These are phyloP conservation scores for Coemansia aciculifera DNA, from an alignment of 192 early-diverging fungal genomes.

Conservation along the genomic window DNA sequence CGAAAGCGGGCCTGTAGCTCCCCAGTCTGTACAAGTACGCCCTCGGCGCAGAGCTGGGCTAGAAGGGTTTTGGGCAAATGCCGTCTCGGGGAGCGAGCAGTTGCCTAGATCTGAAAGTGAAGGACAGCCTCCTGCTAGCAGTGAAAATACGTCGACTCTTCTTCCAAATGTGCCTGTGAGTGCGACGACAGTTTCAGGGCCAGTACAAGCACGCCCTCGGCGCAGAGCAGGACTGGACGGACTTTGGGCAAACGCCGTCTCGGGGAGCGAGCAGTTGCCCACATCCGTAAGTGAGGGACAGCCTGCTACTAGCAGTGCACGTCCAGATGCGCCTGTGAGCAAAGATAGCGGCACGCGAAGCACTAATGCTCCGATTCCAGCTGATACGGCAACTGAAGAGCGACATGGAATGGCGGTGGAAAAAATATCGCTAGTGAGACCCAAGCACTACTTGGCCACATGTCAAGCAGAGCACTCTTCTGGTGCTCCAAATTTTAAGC, in stretches of 20 bases:
- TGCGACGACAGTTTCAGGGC: background rate
- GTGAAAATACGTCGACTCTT: background rate
- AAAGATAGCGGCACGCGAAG: background rate
- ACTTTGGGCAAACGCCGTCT: slow-evolving; percentile 18
- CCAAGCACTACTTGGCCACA: background rate
- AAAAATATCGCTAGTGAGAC: background rate
- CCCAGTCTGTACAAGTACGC: background rate
- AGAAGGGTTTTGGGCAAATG: slow-evolving; percentile 19
- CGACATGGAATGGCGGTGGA: background rate
- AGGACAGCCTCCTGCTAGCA: background rate
- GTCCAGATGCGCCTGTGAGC: background rate
- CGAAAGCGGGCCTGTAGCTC: background rate
- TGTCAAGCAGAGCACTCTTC: background rate
- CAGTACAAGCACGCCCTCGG: background rate
- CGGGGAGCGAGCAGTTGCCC: background rate
- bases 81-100: background rate
- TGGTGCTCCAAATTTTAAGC: slow-evolving; percentile 37
- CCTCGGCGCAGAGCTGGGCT: slow-evolving; percentile 10
- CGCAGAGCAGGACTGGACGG: slow-evolving; percentile 5
- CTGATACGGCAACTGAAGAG: background rate
- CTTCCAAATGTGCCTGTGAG: background rate
- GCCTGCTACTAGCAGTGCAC: background rate
- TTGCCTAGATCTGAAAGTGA: background rate
- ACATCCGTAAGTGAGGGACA: background rate
- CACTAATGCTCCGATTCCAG: background rate